Percentiles rank a stretch among this genome's conserved stretches.
phyloP scores from a whole-genome alignment of 108 stramenopile species.

The Cyclotella atomus region DNA sequence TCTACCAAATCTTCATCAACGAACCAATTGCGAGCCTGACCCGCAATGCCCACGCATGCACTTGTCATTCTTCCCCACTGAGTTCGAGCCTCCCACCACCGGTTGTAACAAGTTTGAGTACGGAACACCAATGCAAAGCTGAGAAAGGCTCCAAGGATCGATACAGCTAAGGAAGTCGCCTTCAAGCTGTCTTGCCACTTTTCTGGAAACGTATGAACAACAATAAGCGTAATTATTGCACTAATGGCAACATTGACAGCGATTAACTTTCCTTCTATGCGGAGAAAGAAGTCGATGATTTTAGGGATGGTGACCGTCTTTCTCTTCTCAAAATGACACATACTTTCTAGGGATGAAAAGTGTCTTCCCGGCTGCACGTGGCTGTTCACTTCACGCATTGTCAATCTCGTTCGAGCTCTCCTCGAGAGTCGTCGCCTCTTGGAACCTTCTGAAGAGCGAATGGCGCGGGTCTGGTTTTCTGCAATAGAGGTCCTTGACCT shows the following conservation, averaged over 20 bases:
- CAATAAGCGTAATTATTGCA: conserved; percentile 18
- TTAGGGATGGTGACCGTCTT: conserved; percentile 27
- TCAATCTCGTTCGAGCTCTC: conserved; percentile 33
- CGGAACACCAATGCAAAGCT: conserved; percentile 38
- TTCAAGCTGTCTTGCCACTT: conserved; percentile 15
- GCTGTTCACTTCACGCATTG: conserved; percentile 37
- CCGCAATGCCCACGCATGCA: conserved; percentile 17
- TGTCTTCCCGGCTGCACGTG: conserved; percentile 24
- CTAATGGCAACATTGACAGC: conserved; percentile 11
- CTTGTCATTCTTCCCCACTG: conserved; percentile 37
- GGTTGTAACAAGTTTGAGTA: conserved; percentile 27
- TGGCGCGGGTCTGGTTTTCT: background rate
- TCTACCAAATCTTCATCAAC: conserved; percentile 27
- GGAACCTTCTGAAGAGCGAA: conserved; percentile 9
- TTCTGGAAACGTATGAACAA: conserved; percentile 8
- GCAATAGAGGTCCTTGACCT: background rate
- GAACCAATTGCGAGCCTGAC: conserved; percentile 19
- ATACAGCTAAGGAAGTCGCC: conserved; percentile 1
- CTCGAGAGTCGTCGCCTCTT: conserved; percentile 34
- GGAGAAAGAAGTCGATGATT: conserved; percentile 36
- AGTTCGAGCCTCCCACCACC: conserved; percentile 39
- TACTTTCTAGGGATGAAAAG: conserved; percentile 6
- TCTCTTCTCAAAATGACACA: conserved; percentile 25
- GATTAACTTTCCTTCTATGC: conserved; percentile 29
- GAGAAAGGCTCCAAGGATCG: conserved; percentile 26